Evolutionary conservation across 192 early-diverging fungal species (phyloP).

Genomic region (Gigaspora rosea): DNA sequence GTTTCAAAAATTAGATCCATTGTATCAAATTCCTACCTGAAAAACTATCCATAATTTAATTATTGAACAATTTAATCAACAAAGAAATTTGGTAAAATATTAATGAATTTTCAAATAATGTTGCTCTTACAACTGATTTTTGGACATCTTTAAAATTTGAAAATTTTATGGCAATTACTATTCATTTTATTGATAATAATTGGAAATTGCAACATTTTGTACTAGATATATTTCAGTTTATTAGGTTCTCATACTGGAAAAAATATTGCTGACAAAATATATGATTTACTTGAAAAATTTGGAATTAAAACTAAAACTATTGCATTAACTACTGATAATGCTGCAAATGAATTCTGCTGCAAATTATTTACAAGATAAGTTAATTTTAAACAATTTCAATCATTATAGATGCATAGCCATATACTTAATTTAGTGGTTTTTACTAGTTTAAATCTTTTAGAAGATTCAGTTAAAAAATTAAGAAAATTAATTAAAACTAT

Average conservation of each 20-base stretch:
- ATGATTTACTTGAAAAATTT: too few species aligned
- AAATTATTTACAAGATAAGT: neutral
- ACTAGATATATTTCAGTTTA: too few species aligned
- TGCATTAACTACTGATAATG: slow-evolving; percentile 1
- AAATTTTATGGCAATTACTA: too few species aligned
- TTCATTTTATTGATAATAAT: too few species aligned
- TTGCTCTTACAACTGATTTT: too few species aligned
- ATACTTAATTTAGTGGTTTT: neutral
- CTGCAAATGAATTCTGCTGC: neutral
- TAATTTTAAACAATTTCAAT: neutral
- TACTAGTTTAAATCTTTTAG: neutral
- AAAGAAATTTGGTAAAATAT: neutral
- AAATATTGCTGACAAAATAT: too few species aligned
- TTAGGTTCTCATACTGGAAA: too few species aligned
- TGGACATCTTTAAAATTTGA: too few species aligned
- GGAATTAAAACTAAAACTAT: neutral
- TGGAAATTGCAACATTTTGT: too few species aligned
- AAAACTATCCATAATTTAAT: neutral
- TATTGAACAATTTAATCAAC: neutral
- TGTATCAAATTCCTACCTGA: neutral
- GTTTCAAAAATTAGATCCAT: neutral
- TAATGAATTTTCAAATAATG: neutral
- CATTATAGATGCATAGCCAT: neutral
- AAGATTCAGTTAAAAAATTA: neutral
- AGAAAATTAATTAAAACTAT: too few species aligned